These are phyloP conservation scores for Pyrrhoderma noxium DNA, from an alignment of 1,284 basidiomycete genomes.

Conservation along the genomic window DNA sequence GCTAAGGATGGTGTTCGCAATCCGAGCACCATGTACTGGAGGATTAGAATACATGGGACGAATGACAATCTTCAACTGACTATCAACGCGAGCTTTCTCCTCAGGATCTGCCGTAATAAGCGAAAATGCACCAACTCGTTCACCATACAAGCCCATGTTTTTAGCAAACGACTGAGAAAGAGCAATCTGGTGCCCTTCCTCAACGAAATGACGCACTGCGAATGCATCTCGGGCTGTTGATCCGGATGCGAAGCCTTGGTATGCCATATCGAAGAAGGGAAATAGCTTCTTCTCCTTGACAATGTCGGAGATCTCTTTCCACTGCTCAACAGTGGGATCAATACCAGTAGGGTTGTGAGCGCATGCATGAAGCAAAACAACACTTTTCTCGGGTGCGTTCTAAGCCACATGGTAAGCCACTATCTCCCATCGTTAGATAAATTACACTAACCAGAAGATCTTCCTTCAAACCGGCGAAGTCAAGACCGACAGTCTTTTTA, in stretches of 20 bases:
- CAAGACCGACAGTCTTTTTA: constrained; percentile 88
- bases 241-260: constrained; percentile 93
- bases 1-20: constrained; percentile 81
- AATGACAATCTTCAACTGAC: constrained; percentile 93
- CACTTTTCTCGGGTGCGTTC: constrained; percentile 71
- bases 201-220: constrained; percentile 91
- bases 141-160: constrained; percentile 98
- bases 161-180: constrained; percentile 96
- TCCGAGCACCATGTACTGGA: constrained; percentile 89
- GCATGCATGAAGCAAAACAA: constrained; percentile 87
- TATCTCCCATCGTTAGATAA: constrained; percentile 7
- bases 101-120: constrained; percentile 66
- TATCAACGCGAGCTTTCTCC: constrained; percentile 86
- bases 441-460: constrained; percentile 68
- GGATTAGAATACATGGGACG: constrained; percentile 99
- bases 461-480: constrained; percentile 87
- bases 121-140: constrained; percentile 94
- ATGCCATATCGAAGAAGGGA: constrained; percentile 97
- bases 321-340: constrained; percentile 91
- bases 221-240: constrained; percentile 86
- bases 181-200: constrained; percentile 80
- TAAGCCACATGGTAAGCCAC: constrained; percentile 25
- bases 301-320: constrained; percentile 86
- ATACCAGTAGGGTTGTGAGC: constrained; percentile 98
- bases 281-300: constrained; percentile 84